These are phyloP conservation scores for Starmerella apis DNA, from an alignment of 805 yeast genomes.

Conservation along the genomic window DNA sequence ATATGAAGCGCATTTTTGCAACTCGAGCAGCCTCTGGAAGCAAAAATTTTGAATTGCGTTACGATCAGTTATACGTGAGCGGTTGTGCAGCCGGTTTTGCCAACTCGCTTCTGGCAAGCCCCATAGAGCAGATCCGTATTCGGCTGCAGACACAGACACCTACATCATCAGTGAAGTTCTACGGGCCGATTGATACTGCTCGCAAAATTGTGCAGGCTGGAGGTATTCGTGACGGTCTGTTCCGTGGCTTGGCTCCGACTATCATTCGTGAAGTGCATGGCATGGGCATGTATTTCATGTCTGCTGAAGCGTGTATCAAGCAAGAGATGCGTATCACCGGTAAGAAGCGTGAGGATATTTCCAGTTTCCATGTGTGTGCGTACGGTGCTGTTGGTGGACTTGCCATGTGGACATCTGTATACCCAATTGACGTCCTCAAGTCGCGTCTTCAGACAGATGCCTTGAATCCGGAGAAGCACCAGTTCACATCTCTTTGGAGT, in stretches of 20 bases:
- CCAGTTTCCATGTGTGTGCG: slow-evolving; percentile 75
- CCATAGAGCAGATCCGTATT: slow-evolving; percentile 91
- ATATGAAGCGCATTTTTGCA: slow-evolving; percentile 70
- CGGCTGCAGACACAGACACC: slow-evolving; percentile 81
- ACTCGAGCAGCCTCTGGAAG: slow-evolving; percentile 28
- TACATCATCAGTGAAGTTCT: slow-evolving; percentile 36
- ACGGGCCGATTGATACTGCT: slow-evolving; percentile 69
- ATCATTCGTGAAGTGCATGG: slow-evolving; percentile 78
- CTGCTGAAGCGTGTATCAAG: slow-evolving; percentile 80
- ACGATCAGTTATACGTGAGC: slow-evolving; percentile 61
- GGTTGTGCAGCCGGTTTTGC: slow-evolving; percentile 92
- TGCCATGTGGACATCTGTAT: slow-evolving; percentile 71
- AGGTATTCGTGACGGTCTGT: slow-evolving; percentile 51
- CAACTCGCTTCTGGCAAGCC: slow-evolving; percentile 79
- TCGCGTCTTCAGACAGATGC: slow-evolving; percentile 76
- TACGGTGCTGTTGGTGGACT: slow-evolving; percentile 91
- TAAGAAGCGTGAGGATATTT: slow-evolving; percentile 56
- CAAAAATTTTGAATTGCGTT: slow-evolving; percentile 30
- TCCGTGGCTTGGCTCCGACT: slow-evolving; percentile 77
- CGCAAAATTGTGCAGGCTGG: slow-evolving; percentile 43
- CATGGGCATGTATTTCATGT: slow-evolving; percentile 71
- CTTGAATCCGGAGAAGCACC: slow-evolving; percentile 47
- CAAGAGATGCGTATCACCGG: slow-evolving; percentile 44
- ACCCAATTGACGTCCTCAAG: slow-evolving; percentile 87
- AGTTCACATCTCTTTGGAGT: slow-evolving; percentile 46